Conservation (phyloP, 495 filamentous ascomycete genomes). For the Beverwykella pulmonaria region DNA sequence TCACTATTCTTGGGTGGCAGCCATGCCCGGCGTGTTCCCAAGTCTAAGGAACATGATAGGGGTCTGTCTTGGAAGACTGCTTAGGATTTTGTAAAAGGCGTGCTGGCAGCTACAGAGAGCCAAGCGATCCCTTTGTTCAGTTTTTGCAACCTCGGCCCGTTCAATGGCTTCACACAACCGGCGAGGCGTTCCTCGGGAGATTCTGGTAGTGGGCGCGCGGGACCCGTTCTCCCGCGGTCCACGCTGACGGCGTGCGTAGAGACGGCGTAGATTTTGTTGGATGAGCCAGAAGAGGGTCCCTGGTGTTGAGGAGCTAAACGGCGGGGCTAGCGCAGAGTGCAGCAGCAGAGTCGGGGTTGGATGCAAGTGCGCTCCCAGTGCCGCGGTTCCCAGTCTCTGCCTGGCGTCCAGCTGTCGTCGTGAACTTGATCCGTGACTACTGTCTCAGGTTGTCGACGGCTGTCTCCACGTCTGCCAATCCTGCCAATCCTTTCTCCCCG, state of each 20-base stretch:
- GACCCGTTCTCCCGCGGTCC: not conserved
- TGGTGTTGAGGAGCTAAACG: conserved; percentile 6
- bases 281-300: not conserved
- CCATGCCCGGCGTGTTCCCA: no score
- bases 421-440: no score
- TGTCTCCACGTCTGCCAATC: not conserved
- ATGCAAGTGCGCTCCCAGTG: not conserved
- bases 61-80: no score
- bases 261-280: not conserved
- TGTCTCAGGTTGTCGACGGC: no score
- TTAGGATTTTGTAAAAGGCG: no score
- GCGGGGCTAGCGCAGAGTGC: not conserved
- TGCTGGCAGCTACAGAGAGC: no score
- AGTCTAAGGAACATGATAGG: no score
- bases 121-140: no score
- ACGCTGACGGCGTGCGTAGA: not conserved
- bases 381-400: not conserved
- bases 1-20: no score
- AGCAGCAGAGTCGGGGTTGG: not conserved
- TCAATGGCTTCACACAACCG: no score
- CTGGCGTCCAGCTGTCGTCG: not conserved
- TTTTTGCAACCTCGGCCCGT: no score
- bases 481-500: no score
- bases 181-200: not conserved
- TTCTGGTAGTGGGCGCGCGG: not conserved